Conservation (phyloP, 345 rosid genomes). For the Carallia pectinifolia region DNA sequence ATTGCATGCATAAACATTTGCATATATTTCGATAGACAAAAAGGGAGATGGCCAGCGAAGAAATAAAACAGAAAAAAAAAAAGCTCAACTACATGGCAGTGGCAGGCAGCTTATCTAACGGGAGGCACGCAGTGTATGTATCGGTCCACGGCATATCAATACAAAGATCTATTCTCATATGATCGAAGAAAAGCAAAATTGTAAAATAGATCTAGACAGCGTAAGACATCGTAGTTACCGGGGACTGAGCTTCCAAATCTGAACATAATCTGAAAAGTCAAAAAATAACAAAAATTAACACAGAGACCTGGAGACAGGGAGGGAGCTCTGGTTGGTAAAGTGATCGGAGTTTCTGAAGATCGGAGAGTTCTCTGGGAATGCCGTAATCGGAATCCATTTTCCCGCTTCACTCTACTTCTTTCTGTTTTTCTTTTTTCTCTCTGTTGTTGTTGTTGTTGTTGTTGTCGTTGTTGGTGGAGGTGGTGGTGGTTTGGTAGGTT, state of each 20-base stretch:
- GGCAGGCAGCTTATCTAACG: too few species aligned
- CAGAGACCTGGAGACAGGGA: conserved; percentile 84
- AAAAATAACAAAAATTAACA: background rate
- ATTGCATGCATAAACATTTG: too few species aligned
- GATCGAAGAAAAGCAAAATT: background rate
- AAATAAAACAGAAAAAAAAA: background rate
- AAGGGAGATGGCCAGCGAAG: background rate
- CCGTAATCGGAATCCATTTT: conserved; percentile 95
- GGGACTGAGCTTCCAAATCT: background rate
- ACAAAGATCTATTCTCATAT: conserved; percentile 14
- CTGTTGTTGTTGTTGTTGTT: too few species aligned
- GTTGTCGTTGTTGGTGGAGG: too few species aligned
- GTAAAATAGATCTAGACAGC: conserved; percentile 6
- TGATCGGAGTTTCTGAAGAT: conserved; percentile 79
- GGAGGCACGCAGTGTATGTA: too few species aligned
- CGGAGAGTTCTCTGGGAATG: conserved; percentile 87
- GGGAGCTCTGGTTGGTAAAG: conserved; percentile 80
- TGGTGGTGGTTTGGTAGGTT: too few species aligned
- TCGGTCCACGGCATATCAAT: background rate
- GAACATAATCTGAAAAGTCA: background rate
- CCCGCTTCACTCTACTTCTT: too few species aligned
- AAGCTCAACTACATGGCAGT: background rate
- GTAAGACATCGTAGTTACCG: background rate
- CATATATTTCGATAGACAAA: too few species aligned
- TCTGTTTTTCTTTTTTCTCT: too few species aligned